These are phyloP conservation scores for Pichia nakasei DNA, from an alignment of 805 yeast species.

Conservation along the genomic window DNA sequence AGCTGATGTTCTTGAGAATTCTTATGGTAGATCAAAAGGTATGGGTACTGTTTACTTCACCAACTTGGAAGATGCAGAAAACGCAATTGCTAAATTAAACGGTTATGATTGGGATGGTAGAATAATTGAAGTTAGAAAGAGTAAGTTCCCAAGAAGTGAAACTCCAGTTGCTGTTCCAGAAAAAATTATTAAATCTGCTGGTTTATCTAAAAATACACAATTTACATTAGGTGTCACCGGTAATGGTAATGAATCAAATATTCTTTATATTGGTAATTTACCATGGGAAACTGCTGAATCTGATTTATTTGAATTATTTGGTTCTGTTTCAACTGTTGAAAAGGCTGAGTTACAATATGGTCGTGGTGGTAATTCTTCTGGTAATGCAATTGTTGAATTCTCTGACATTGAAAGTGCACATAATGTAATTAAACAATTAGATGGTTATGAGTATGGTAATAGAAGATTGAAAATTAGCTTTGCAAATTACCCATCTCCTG, in stretches of 20 bases:
- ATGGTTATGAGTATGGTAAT: constrained; percentile 79
- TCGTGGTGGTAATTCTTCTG: constrained; percentile 59
- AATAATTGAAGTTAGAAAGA: constrained; percentile 69
- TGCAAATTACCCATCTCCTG: constrained; percentile 34
- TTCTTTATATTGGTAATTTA: constrained; percentile 65
- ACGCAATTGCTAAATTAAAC: constrained; percentile 61
- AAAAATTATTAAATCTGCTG: constrained; percentile 7
- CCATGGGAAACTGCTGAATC: constrained; percentile 86
- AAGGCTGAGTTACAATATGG: constrained; percentile 69
- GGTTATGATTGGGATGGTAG: constrained; percentile 73
- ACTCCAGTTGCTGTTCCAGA: constrained; percentile 17
- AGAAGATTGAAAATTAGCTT: constrained; percentile 61
- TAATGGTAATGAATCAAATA: constrained; percentile 49
- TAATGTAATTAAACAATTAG: constrained; percentile 62
- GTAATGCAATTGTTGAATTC: constrained; percentile 80
- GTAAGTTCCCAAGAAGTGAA: constrained; percentile 28
- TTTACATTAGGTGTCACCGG: constrained; percentile 63
- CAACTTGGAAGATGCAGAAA: constrained; percentile 56
- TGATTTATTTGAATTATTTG: constrained; percentile 79
- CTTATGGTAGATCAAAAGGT: constrained; percentile 73
- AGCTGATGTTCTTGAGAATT: constrained; percentile 66
- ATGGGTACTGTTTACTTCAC: constrained; percentile 73
- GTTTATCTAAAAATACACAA: constrained; percentile 34
- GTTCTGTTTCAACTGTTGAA: constrained; percentile 67
- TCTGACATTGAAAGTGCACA: constrained; percentile 60